A percentile compares a stretch with the other conserved stretches of the same genome.
These are phyloP conservation scores for Pleurotus eryngii DNA, from an alignment of 768 basidiomycete genomes.

Conservation along the genomic window DNA sequence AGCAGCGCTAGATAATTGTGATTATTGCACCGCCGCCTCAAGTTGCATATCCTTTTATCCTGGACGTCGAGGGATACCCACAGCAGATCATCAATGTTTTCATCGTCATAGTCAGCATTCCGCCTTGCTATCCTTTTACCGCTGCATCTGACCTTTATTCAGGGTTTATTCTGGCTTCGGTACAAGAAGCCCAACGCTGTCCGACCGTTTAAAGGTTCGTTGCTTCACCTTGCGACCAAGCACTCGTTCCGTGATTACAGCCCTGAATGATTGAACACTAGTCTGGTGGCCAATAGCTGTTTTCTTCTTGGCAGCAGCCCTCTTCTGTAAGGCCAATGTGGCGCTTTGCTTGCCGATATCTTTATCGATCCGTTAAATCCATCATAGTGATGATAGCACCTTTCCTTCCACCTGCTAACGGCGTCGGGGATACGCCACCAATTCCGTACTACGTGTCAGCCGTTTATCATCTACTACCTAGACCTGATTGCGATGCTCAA, in stretches of 20 bases:
- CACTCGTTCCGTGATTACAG: background rate
- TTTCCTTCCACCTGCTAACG: constrained; percentile 50
- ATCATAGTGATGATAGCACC: constrained; percentile 49
- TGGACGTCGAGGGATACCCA: constrained; percentile 55
- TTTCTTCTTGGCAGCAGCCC: constrained; percentile 50
- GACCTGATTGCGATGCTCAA: background rate
- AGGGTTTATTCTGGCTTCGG: constrained; percentile 57
- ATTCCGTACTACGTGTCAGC: constrained; percentile 53
- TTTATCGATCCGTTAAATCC: background rate
- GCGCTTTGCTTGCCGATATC: background rate
- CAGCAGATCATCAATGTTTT: constrained; percentile 54
- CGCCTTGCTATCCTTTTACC: background rate
- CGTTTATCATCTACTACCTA: background rate
- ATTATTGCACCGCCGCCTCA: constrained; percentile 51
- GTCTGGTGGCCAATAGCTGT: constrained; percentile 56
- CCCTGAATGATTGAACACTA: constrained; percentile 8
- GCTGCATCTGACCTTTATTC: background rate
- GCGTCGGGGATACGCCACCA: constrained; percentile 57
- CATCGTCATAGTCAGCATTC: constrained; percentile 43
- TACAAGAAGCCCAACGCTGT: constrained; percentile 43
- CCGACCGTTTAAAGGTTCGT: constrained; percentile 51
- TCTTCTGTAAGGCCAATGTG: constrained; percentile 40
- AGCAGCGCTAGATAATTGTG: constrained; percentile 29
- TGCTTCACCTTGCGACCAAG: background rate
- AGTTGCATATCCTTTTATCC: constrained; percentile 59